phyloP scores from a whole-genome alignment of 352 stramenopile genomes.

The Phytophthora pluvialis region DNA sequence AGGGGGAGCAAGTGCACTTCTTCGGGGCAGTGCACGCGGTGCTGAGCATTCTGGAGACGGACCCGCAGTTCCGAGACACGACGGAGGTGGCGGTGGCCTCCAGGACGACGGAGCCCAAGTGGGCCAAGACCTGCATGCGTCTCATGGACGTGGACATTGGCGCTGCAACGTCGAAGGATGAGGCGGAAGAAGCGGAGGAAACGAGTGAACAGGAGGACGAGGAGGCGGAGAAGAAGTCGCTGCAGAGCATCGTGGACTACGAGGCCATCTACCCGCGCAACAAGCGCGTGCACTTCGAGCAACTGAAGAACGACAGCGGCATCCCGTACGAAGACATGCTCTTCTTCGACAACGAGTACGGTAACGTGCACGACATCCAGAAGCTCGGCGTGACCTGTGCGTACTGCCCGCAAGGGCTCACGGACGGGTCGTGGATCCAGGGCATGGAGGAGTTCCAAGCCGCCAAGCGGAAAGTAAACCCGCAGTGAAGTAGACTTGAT shows the following conservation, averaged over 20 bases:
- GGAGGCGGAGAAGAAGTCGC: constrained; percentile 38
- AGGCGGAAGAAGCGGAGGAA: neutral
- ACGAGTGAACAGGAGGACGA: constrained; percentile 2
- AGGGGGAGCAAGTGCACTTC: constrained; percentile 81
- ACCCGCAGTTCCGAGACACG: constrained; percentile 64
- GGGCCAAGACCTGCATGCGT: constrained; percentile 80
- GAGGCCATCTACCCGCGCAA: constrained; percentile 86
- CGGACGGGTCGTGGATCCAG: constrained; percentile 62
- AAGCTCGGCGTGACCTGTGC: constrained; percentile 75
- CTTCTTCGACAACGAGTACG: constrained; percentile 96
- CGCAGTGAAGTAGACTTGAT: neutral
- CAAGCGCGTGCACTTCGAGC: constrained; percentile 93
- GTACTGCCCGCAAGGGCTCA: constrained; percentile 84
- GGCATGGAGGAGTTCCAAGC: constrained; percentile 76
- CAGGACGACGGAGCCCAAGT: constrained; percentile 73
- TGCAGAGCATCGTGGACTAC: constrained; percentile 75
- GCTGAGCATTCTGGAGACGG: constrained; percentile 69
- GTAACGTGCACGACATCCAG: constrained; percentile 79
- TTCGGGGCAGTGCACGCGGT: constrained; percentile 76
- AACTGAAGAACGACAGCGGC: constrained; percentile 88
- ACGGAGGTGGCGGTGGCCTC: constrained; percentile 78
- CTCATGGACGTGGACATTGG: constrained; percentile 70
- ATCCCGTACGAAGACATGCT: constrained; percentile 95
- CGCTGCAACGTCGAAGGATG: constrained; percentile 45
- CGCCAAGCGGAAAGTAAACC: constrained; percentile 39